Percentiles rank a stretch among this genome's conserved stretches.
phyloP scores from a whole-genome alignment of 1,284 basidiomycete species.

The Takashimella tepidaria region DNA sequence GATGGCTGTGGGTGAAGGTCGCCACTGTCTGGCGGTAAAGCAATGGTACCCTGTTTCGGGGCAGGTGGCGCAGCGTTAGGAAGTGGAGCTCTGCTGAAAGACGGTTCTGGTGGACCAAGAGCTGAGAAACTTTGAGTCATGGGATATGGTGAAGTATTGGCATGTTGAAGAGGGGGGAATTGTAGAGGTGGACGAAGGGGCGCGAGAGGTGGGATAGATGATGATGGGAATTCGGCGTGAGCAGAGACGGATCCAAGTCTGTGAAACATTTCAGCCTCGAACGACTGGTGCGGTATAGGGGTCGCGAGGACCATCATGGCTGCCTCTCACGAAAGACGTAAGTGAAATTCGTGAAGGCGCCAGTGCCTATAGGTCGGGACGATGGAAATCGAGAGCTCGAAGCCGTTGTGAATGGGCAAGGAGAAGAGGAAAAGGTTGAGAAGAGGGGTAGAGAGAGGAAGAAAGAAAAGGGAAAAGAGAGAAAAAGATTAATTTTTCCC shows the following conservation, averaged over 20 bases:
- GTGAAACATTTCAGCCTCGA: constrained; percentile 8
- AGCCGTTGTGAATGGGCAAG: background rate
- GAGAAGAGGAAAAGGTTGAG: background rate
- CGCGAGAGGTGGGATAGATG: background rate
- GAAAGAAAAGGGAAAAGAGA: too few relatives aligned
- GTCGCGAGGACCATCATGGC: constrained; percentile 18
- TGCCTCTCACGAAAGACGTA: background rate
- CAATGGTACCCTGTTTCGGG: constrained; percentile 4
- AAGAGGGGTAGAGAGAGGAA: background rate
- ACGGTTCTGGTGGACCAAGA: constrained; percentile 12
- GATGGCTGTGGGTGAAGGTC: constrained; percentile 4
- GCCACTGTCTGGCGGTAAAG: constrained; percentile 10
- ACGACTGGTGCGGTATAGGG: constrained; percentile 14
- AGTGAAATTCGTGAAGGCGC: background rate
- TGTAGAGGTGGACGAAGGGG: background rate
- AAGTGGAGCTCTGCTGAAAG: background rate
- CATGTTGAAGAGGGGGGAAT: constrained; percentile 7
- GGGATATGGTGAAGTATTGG: constrained; percentile 17
- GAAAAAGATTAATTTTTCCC: too few relatives aligned
- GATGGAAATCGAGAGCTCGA: background rate
- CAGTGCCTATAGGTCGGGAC: background rate
- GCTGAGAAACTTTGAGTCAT: constrained; percentile 22
- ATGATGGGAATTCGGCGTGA: constrained; percentile 5
- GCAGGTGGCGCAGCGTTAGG: constrained; percentile 10
- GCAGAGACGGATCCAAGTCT: constrained; percentile 1